Conservation (phyloP, 176 grass and related monocot genomes). For the Cenchrus americanus region DNA sequence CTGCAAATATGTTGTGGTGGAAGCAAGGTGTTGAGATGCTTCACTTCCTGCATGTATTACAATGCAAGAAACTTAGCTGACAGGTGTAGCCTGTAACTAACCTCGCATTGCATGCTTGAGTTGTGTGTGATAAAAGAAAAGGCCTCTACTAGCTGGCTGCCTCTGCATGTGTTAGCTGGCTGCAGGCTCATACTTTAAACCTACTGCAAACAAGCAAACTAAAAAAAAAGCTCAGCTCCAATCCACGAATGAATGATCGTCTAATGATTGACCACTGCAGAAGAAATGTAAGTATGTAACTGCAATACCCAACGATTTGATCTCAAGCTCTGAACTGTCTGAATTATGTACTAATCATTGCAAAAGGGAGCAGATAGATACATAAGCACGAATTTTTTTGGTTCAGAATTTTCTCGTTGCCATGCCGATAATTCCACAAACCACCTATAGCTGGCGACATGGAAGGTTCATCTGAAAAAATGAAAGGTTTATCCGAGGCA, state of each 20-base stretch:
- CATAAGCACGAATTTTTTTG: background rate
- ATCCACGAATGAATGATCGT: slow-evolving; percentile 41
- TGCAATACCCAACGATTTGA: slow-evolving; percentile 37
- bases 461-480: slow-evolving; percentile 30
- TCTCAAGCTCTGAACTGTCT: slow-evolving; percentile 48
- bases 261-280: slow-evolving; percentile 45
- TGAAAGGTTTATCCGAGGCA: slow-evolving; percentile 36
- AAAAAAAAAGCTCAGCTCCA: slow-evolving; percentile 12
- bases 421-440: slow-evolving; percentile 35
- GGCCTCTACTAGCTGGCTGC: slow-evolving; percentile 31
- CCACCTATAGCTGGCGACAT: slow-evolving; percentile 37
- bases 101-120: slow-evolving; percentile 22
- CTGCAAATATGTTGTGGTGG: slow-evolving; percentile 16
- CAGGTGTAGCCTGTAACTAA: slow-evolving; percentile 50
- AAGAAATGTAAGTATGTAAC: slow-evolving; percentile 12
- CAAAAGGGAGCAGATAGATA: slow-evolving; percentile 28
- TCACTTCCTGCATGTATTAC: slow-evolving; percentile 46
- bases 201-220: background rate
- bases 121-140: slow-evolving; percentile 38
- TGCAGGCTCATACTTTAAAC: slow-evolving; percentile 33
- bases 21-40: slow-evolving; percentile 38
- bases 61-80: slow-evolving; percentile 52
- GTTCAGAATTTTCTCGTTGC: slow-evolving; percentile 16
- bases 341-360: slow-evolving; percentile 51
- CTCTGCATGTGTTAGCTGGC: slow-evolving; percentile 39